Base-by-base conservation (phyloP, 73 alveolate species). In the Stentor roeselii region DNA sequence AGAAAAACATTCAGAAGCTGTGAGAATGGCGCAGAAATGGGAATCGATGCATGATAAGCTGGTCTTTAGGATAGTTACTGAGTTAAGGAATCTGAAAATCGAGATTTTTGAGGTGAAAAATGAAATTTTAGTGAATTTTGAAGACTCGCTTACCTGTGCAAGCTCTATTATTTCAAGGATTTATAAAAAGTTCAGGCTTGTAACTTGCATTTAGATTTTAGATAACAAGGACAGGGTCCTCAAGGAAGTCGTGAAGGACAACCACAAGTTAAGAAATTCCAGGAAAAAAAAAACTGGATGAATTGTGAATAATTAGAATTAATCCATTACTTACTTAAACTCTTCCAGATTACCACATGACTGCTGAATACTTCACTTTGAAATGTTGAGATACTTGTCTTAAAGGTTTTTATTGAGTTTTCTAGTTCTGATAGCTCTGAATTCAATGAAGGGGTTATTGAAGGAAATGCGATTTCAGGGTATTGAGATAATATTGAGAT, bases 141-240 rank as follows among this genome's bases (percentile, higher is more conserved):
- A 67, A 67, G 80, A 67, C 41, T n/a, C 41, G 1, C 27, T 67
- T n/a, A 67, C 80, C 34, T 14, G 11, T 67, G 41, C 80, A 67
- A 67, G 80, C 41, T n/a, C 50, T 67, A 40, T 27, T 27, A 34
- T 67, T 21, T 27, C 41, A 34, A 67, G 80, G 11, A 21, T 32
- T 14, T 21, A 21, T 32, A 67, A 67, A 67, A 67, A 67, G 42
- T 67, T 21, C 34, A 67, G 34, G 34, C 14, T 67, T 67, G 67
- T 50, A 50, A 50, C 30, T 11, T 21, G 6, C 67, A 50, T 50
- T 50, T 11, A 21, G 67, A 50, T 21, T 11, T 11, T 50, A 21
- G 67, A 50, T 50, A 50, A 50, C 21, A 50, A 11, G 6, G 67
- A 50, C 21, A 50, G 6, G 67, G 6, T 11, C 21, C 21, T 50